Evolutionary conservation across 169 alveolate species (phyloP), one percentile per base, ranked within the genome.

Genomic region (Cryptosporidium muris): DNA sequence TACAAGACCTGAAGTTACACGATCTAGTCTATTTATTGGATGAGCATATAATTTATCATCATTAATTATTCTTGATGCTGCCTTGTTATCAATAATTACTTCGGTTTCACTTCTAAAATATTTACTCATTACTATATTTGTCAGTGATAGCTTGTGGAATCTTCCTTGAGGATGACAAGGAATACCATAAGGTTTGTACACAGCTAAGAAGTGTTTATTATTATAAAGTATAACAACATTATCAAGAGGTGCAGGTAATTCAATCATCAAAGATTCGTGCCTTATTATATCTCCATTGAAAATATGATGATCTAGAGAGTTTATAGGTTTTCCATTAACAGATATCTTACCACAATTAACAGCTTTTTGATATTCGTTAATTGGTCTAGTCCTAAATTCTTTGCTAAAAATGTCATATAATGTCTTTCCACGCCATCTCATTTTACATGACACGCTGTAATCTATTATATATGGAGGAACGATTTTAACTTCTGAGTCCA

Each of bases 91-190:
- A 0, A 25, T 25, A 25, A 25, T 25, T 25, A 25, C 25, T 25
- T 25, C 25, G 25, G 25, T 25, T n/a, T 5, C 11, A 34, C 38
- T n/a, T 1, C 25, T 11, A 64, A 92, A 92, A 81, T 88, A 88
- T 80, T 90, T 88, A 2, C 92, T 88, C 11, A 92, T 82, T 38
- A 89, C 89, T 51, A 74, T 58, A 40, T 74, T 74, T 42, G 88
- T 91, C 11, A 95, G 81, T n/a, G 96, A 81, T 81, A 94, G 95
- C 65, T 90, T 91, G 53, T 92, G 88, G 80, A 88, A 92, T 25
- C 92, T 94, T 2, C 97, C 98, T 14, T 95, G 90, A 43, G 95
- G 92, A 88, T 95, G 97, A 6, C 92, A 94, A n/a, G 96, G 96
- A 91, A 93, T 90, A 3, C 96, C 94, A 37, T 95, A 82, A 8